A percentile compares a stretch with the other conserved stretches of the same genome.
Conservation (phyloP, 2,329 filamentous ascomycete genomes). For the Colletotrichum navitas region DNA sequence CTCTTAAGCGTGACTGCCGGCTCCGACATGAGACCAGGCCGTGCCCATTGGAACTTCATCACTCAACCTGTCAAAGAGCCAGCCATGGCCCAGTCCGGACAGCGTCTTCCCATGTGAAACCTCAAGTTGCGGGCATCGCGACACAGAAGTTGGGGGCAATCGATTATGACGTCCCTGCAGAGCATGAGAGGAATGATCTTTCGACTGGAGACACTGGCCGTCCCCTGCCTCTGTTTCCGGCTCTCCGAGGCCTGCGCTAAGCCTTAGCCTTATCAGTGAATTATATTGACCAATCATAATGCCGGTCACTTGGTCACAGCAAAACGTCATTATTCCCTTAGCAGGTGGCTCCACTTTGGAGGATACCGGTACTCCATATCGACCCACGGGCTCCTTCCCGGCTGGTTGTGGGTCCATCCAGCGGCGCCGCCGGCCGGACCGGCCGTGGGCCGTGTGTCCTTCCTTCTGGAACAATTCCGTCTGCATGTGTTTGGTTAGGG, state of each 20-base stretch:
- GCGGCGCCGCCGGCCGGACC: conserved; percentile 19
- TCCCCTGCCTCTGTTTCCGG: conserved; percentile 30
- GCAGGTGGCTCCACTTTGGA: conserved; percentile 5
- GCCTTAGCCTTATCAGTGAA: conserved; percentile 41
- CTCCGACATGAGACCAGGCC: conserved; percentile 22
- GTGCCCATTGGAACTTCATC: conserved; percentile 2
- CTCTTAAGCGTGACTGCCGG: conserved; percentile 1
- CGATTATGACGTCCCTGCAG: conserved; percentile 27
- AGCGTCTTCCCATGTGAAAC: conserved; percentile 31
- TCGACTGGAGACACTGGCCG: conserved; percentile 12
- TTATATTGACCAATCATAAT: conserved; percentile 27
- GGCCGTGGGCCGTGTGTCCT: conserved; percentile 22
- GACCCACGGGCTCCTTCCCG: conserved; percentile 23
- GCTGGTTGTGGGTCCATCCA: background rate
- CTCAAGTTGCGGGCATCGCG: conserved; percentile 23
- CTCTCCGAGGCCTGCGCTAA: conserved; percentile 20
- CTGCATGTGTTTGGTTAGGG: background rate
- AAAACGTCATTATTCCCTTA: conserved; percentile 36
- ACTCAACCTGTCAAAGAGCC: conserved; percentile 14
- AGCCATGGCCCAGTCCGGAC: conserved; percentile 25
- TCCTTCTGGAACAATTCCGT: conserved; percentile 22
- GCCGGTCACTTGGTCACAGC: conserved; percentile 37
- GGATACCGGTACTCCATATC: conserved; percentile 13
- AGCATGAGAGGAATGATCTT: background rate
- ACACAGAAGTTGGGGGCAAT: conserved; percentile 34